phyloP scores from a whole-genome alignment of 73 alveolate genomes.

The Tetrahymena thermophila region DNA sequence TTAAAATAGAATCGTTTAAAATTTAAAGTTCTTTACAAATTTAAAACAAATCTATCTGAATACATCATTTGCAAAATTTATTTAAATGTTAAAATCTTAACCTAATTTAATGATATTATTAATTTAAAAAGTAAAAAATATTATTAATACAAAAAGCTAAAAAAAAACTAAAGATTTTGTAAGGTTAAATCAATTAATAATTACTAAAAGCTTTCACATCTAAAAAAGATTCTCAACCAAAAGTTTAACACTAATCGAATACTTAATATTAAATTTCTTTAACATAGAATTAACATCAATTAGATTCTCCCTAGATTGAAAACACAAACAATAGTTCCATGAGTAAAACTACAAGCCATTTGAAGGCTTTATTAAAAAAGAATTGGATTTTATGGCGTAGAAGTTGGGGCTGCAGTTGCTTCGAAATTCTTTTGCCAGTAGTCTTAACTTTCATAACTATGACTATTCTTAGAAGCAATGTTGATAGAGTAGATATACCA shows the following conservation, averaged over 20 bases:
- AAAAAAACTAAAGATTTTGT: neutral
- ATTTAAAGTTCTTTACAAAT: neutral
- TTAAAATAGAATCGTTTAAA: neutral
- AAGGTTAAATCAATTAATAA: neutral
- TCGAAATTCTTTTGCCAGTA: conserved; percentile 64
- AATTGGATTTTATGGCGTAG: conserved; percentile 68
- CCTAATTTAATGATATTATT: neutral
- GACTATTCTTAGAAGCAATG: neutral
- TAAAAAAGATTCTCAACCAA: neutral
- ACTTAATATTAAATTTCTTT: neutral
- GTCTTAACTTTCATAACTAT: conserved; percentile 41
- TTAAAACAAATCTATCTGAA: neutral
- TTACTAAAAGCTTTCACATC: neutral
- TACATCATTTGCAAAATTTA: neutral
- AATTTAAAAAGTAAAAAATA: neutral
- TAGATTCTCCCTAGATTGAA: neutral
- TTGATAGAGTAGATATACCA: neutral
- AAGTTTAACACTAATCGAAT: neutral
- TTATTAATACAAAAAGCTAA: neutral
- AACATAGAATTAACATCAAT: neutral
- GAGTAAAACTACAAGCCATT: conserved; percentile 24
- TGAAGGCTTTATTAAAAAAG: conserved; percentile 64
- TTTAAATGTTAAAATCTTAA: neutral
- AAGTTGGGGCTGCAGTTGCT: conserved; percentile 46
- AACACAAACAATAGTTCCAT: neutral